Evolutionary conservation across 2,329 filamentous ascomycete species (phyloP).

Genomic region (Chaetomium sp.): DNA sequence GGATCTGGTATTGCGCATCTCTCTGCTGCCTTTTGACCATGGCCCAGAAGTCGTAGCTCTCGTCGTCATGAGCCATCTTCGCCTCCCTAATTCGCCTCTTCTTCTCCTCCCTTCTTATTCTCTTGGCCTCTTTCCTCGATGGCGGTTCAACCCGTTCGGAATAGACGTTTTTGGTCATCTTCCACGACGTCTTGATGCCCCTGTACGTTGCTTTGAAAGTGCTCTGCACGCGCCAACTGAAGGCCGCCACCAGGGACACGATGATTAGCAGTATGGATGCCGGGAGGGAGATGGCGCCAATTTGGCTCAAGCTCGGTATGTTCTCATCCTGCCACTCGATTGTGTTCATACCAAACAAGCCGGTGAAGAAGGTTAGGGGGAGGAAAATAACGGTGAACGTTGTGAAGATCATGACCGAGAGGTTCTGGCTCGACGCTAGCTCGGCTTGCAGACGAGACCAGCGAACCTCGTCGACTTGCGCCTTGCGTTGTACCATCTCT

Average conservation of each 20-base stretch:
- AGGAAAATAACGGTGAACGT: slow-evolving; percentile 65
- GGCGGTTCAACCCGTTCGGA: slow-evolving; percentile 37
- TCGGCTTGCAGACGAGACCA: slow-evolving; percentile 65
- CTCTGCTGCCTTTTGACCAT: slow-evolving; percentile 39
- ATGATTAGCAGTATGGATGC: slow-evolving; percentile 53
- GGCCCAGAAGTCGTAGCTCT: slow-evolving; percentile 47
- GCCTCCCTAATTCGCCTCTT: slow-evolving; percentile 33
- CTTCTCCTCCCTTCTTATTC: slow-evolving; percentile 32
- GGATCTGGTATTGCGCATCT: slow-evolving; percentile 41
- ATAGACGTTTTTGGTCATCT: slow-evolving; percentile 11
- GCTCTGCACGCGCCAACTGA: slow-evolving; percentile 51
- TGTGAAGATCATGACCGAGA: slow-evolving; percentile 68
- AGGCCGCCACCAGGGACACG: slow-evolving; percentile 56
- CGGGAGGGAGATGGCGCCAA: slow-evolving; percentile 53
- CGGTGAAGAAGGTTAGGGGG: slow-evolving; percentile 66
- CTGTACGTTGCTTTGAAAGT: slow-evolving; percentile 37
- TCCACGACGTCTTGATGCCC: slow-evolving; percentile 27
- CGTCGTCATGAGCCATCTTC: slow-evolving; percentile 38
- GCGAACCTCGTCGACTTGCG: slow-evolving; percentile 66
- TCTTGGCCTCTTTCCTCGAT: slow-evolving; percentile 34
- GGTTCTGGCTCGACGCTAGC: slow-evolving; percentile 62
- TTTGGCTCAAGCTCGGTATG: slow-evolving; percentile 47
- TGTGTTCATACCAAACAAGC: slow-evolving; percentile 67
- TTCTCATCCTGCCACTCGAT: slow-evolving; percentile 58
- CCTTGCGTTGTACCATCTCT: slow-evolving; percentile 68